A percentile compares a stretch with the other conserved stretches of the same genome.
Evolutionary conservation across 169 alveolate species (phyloP).

Genomic region (Plasmodium sp.): DNA sequence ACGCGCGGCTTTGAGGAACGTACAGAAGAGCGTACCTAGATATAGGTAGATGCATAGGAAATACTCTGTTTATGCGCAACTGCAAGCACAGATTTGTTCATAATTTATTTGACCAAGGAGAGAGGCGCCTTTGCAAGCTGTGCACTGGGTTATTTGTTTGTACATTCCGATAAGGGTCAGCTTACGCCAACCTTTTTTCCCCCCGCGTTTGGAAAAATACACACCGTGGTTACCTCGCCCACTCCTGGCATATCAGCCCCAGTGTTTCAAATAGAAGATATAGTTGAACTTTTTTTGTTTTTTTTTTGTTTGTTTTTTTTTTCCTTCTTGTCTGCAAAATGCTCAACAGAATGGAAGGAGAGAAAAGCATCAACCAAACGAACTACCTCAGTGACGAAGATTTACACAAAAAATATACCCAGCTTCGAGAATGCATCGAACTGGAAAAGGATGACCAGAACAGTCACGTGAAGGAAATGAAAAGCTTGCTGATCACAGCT

Average conservation of each 20-base stretch:
- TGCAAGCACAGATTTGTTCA: background rate
- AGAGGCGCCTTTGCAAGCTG: background rate
- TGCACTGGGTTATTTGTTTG: background rate
- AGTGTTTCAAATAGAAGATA: background rate
- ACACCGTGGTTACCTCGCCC: background rate
- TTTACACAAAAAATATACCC: background rate
- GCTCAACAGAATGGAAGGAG: background rate
- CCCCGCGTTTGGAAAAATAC: background rate
- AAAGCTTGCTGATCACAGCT: constrained; percentile 1
- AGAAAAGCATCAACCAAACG: background rate
- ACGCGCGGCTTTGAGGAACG: background rate
- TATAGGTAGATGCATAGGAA: background rate
- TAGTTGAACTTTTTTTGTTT: background rate
- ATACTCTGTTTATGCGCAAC: background rate
- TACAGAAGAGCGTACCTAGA: background rate
- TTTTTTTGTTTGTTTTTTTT: background rate
- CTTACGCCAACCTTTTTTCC: background rate
- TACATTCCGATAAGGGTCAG: background rate
- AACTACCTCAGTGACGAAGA: constrained; percentile 16
- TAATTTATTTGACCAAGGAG: background rate
- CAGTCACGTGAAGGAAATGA: constrained; percentile 21
- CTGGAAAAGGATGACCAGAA: background rate
- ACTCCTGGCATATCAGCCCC: background rate
- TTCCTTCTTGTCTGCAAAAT: background rate
- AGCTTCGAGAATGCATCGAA: constrained; percentile 13